phyloP scores from a whole-genome alignment of 768 basidiomycete genomes.

The Ramaria sp. region DNA sequence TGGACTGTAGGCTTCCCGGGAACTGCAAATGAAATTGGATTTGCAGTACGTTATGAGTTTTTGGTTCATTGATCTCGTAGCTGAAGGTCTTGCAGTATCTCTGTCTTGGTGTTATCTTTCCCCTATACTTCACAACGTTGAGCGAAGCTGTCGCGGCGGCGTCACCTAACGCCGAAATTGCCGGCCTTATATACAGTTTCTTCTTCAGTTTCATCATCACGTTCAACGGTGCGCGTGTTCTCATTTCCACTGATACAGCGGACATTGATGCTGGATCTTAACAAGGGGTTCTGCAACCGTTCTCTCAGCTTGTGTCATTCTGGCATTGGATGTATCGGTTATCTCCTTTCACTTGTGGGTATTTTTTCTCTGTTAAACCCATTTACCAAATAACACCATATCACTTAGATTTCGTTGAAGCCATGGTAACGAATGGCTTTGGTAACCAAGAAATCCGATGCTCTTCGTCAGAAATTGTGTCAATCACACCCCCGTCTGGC shows the following conservation, averaged over 20 bases:
- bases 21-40: slow-evolving; percentile 38
- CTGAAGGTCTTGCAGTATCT: slow-evolving; percentile 24
- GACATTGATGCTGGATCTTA: background rate
- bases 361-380: background rate
- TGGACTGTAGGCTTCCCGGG: slow-evolving; percentile 48
- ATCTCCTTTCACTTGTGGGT: slow-evolving; percentile 36
- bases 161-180: slow-evolving; percentile 48
- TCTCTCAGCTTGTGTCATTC: slow-evolving; percentile 32
- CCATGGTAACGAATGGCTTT: slow-evolving; percentile 38
- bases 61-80: background rate
- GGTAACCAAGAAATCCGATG: slow-evolving; percentile 44
- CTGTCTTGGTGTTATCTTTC: slow-evolving; percentile 40
- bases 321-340: slow-evolving; percentile 62
- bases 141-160: slow-evolving; percentile 51
- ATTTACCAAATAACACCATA: background rate
- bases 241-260: background rate
- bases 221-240: slow-evolving; percentile 31
- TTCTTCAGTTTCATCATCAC: slow-evolving; percentile 53
- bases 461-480: slow-evolving; percentile 45
- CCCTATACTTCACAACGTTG: slow-evolving; percentile 51
- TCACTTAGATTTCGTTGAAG: slow-evolving; percentile 5
- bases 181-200: slow-evolving; percentile 45
- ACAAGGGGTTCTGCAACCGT: slow-evolving; percentile 58
- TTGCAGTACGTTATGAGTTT: slow-evolving; percentile 20
- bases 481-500: slow-evolving; percentile 43